These are phyloP conservation scores for Crithidia acanthocephali DNA, from an alignment of 208 protist genomes.

Conservation along the genomic window DNA sequence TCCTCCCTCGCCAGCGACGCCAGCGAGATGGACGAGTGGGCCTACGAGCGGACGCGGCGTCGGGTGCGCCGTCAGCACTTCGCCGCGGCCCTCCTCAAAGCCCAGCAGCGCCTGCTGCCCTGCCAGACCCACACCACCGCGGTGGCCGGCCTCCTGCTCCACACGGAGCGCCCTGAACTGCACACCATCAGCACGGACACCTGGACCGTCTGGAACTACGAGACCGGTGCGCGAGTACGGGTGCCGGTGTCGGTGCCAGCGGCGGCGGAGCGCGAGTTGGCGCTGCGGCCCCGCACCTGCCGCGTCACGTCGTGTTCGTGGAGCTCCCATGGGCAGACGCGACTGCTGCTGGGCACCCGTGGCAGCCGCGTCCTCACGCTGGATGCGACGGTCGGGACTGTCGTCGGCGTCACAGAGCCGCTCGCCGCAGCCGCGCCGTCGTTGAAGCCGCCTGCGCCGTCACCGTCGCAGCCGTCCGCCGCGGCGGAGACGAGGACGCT, in stretches of 20 bases:
- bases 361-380: conserved; percentile 68
- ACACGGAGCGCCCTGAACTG: conserved; percentile 39
- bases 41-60: not conserved
- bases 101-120: conserved; percentile 40
- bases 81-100: conserved; percentile 16
- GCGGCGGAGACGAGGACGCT: not conserved
- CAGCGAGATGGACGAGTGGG: conserved; percentile 5
- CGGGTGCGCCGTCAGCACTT: conserved; percentile 20
- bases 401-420: conserved; percentile 59
- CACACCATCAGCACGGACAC: conserved; percentile 73
- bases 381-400: conserved; percentile 48
- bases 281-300: conserved; percentile 38
- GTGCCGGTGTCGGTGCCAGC: conserved; percentile 42
- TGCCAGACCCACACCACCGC: conserved; percentile 50
- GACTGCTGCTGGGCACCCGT: conserved; percentile 67
- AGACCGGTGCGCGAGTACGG: conserved; percentile 45
- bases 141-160: conserved; percentile 45
- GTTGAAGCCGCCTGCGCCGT: not conserved
- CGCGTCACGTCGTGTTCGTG: conserved; percentile 58
- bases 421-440: not conserved
- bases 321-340: conserved; percentile 57
- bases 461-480: not conserved
- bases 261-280: conserved; percentile 51
- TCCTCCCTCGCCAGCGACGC: not conserved
- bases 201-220: conserved; percentile 70